A percentile compares a stretch with the other conserved stretches of the same genome.
Evolutionary conservation across 805 yeast species (phyloP).

Genomic region (Candida quercuum): DNA sequence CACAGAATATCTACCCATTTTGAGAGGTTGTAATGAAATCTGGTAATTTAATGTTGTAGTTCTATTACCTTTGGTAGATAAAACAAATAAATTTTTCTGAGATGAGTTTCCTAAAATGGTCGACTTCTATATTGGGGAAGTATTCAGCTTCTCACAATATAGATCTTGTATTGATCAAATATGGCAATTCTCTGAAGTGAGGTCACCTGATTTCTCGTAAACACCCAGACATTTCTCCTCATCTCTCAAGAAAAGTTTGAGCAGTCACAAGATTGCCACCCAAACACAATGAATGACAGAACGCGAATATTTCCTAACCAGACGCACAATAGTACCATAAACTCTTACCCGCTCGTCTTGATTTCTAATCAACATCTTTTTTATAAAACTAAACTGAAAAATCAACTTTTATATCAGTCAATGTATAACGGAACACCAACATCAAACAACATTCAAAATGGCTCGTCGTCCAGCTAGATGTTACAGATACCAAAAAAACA

Average conservation of each 20-base stretch:
- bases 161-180: too few relatives aligned
- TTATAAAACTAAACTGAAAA: neutral
- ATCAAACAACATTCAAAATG: slow-evolving; percentile 56
- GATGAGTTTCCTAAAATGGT: slow-evolving; percentile 1
- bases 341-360: too few relatives aligned
- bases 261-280: neutral
- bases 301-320: neutral
- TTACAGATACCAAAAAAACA: slow-evolving; percentile 99
- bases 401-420: neutral
- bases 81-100: slow-evolving; percentile 6
- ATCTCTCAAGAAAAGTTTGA: too few relatives aligned
- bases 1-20: slow-evolving; percentile 84
- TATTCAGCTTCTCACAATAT: too few relatives aligned
- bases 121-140: neutral
- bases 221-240: neutral
- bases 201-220: too few relatives aligned
- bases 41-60: neutral
- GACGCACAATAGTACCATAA: neutral
- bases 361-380: slow-evolving; percentile 3
- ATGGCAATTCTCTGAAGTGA: too few relatives aligned
- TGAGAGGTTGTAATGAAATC: slow-evolving; percentile 3
- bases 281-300: neutral
- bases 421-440: neutral
- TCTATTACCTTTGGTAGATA: too few relatives aligned
- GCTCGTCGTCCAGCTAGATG: slow-evolving; percentile 99